Evolutionary conservation across 1,284 basidiomycete genomes (phyloP).

Genomic region (Microbotryomycetes sp.): DNA sequence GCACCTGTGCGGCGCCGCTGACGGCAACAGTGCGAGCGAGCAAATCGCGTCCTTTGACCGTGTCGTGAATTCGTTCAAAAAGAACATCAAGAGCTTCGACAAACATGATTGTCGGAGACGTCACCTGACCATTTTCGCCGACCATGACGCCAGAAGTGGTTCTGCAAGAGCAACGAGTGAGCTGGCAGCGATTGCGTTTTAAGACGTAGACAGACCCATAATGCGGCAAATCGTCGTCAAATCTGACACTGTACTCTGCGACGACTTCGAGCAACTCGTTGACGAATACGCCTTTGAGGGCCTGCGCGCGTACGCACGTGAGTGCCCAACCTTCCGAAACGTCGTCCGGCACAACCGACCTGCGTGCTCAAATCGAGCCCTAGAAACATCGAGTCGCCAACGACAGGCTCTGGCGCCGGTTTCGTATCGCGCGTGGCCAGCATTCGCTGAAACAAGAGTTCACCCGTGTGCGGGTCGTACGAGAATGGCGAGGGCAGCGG

Average conservation of each 20-base stretch:
- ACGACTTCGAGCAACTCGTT: constrained; percentile 55
- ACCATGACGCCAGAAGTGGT: constrained; percentile 65
- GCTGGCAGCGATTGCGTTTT: not conserved
- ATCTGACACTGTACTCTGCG: constrained; percentile 67
- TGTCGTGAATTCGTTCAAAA: constrained; percentile 58
- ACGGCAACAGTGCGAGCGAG: constrained; percentile 53
- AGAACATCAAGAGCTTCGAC: constrained; percentile 75
- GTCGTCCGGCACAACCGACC: constrained; percentile 46
- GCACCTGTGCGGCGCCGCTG: constrained; percentile 67
- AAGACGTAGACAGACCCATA: not conserved
- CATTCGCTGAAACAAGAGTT: not conserved
- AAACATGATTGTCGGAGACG: constrained; percentile 75
- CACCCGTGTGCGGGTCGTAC: not conserved
- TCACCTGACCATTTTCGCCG: constrained; percentile 61
- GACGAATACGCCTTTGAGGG: constrained; percentile 36
- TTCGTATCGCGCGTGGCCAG: not conserved
- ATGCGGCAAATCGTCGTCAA: constrained; percentile 65
- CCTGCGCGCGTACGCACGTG: not conserved
- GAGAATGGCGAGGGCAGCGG: not conserved
- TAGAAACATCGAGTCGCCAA: constrained; percentile 54
- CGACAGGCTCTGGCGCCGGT: too few species aligned
- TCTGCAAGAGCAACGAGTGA: constrained; percentile 52
- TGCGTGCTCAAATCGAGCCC: constrained; percentile 84
- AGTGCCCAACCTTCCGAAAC: not conserved
- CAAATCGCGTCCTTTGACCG: constrained; percentile 45